A percentile compares a stretch with the other conserved stretches of the same genome.
Conservation (phyloP, 192 early-diverging fungal species). For the Cladochytrium replicatum region DNA sequence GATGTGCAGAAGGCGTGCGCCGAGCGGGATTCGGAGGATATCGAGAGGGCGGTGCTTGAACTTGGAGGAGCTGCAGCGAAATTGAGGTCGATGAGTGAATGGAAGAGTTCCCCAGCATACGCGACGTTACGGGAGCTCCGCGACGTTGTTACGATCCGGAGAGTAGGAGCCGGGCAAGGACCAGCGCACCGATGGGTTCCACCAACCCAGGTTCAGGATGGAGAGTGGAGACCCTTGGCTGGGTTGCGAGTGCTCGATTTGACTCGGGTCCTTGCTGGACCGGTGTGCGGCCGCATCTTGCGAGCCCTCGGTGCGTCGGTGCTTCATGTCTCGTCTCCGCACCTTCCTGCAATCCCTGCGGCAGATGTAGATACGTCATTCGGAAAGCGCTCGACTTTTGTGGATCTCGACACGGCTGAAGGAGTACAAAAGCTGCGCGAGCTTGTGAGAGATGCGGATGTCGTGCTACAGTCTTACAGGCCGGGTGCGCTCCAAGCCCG, state of each 20-base stretch:
- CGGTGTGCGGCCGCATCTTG: conserved; percentile 13
- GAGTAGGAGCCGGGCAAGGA: too few relatives aligned
- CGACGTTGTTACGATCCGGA: too few relatives aligned
- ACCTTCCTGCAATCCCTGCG: conserved; percentile 8
- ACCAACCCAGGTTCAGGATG: background rate
- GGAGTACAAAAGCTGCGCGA: conserved; percentile 1
- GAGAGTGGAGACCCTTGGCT: conserved; percentile 7
- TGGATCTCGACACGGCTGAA: conserved; percentile 11
- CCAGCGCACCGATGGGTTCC: background rate
- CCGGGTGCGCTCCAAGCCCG: conserved; percentile 12
- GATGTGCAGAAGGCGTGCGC: too few relatives aligned
- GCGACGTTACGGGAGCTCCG: background rate
- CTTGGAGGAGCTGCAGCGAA: conserved; percentile 11
- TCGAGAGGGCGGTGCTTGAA: conserved; percentile 4
- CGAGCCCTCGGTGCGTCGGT: conserved; percentile 20
- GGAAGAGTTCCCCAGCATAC: conserved; percentile 8
- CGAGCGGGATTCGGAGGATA: background rate
- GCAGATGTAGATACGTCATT: conserved; percentile 12
- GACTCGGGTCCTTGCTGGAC: conserved; percentile 26
- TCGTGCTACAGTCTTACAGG: conserved; percentile 24
- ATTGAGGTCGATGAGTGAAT: conserved; percentile 3
- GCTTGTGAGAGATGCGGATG: conserved; percentile 13
- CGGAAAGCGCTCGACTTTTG: conserved; percentile 15
- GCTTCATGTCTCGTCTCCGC: conserved; percentile 12
- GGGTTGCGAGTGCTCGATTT: conserved; percentile 26